Conservation (phyloP, 1,139 yeast genomes). For the Candida neerlandica region DNA sequence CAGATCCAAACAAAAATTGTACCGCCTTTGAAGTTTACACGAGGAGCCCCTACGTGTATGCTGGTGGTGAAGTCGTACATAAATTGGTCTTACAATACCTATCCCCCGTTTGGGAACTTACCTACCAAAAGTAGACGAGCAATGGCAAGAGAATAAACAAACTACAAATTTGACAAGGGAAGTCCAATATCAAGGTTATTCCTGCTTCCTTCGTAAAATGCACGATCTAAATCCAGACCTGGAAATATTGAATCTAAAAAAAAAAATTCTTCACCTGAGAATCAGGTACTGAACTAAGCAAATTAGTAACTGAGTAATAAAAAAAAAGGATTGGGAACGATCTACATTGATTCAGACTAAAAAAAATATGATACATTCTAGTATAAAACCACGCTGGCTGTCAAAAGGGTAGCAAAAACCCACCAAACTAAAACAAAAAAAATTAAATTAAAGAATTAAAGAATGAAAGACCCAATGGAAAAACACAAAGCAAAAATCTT, state of each 20-base stretch:
- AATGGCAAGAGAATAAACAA: too few species aligned
- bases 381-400: neutral
- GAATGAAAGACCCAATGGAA: neutral
- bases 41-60: neutral
- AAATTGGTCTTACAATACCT: neutral
- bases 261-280: neutral
- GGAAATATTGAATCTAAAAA: neutral
- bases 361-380: neutral
- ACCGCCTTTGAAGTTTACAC: neutral
- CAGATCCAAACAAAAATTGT: neutral
- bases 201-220: neutral
- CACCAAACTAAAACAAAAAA: too few species aligned
- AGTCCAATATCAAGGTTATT: neutral
- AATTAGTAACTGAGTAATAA: too few species aligned
- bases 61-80: neutral
- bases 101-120: too few species aligned
- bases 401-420: neutral
- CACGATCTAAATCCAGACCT: neutral
- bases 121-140: too few species aligned
- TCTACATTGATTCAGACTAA: neutral
- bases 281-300: neutral
- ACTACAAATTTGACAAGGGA: too few species aligned
- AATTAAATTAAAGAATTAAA: constrained; percentile 7
- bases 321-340: neutral
- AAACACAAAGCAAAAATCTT: neutral